These are phyloP conservation scores for Boletellus ananas DNA, from an alignment of 768 basidiomycete genomes.

Conservation along the genomic window DNA sequence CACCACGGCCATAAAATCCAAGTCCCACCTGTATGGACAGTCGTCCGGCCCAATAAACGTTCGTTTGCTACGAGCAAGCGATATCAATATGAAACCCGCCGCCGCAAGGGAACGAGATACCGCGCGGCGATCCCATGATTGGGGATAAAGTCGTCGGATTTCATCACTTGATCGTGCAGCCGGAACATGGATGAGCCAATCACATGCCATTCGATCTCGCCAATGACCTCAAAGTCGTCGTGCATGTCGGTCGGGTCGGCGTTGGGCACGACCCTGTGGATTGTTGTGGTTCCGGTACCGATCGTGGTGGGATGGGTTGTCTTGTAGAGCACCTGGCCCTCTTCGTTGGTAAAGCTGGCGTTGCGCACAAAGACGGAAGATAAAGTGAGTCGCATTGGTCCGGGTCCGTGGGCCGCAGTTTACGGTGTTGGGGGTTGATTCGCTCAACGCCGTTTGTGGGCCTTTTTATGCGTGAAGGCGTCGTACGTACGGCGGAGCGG, in stretches of 20 bases:
- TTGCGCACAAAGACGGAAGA: conserved; percentile 23
- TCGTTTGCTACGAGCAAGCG: conserved; percentile 15
- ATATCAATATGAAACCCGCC: neutral
- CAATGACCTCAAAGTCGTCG: conserved; percentile 31
- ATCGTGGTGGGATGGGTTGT: conserved; percentile 20
- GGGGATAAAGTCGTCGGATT: conserved; percentile 24
- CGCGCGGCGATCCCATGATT: conserved; percentile 18
- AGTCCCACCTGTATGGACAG: conserved; percentile 33
- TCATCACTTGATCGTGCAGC: conserved; percentile 25
- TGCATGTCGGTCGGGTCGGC: conserved; percentile 19
- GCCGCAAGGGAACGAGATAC: conserved; percentile 9
- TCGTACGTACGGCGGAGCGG: too few relatives aligned
- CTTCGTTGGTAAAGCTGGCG: conserved; percentile 20
- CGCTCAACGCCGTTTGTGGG: too few relatives aligned
- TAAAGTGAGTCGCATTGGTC: conserved; percentile 21
- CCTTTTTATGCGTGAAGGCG: too few relatives aligned
- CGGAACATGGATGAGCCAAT: conserved; percentile 29
- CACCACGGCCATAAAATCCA: conserved; percentile 10
- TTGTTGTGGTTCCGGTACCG: conserved; percentile 17
- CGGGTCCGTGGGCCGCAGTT: neutral
- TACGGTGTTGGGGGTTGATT: too few relatives aligned
- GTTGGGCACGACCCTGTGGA: conserved; percentile 25
- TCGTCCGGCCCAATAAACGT: conserved; percentile 34
- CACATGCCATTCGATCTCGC: conserved; percentile 34
- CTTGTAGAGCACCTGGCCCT: conserved; percentile 29